Base-by-base conservation (phyloP, 352 stramenopile species). In the Pythium rishiriense region DNA sequence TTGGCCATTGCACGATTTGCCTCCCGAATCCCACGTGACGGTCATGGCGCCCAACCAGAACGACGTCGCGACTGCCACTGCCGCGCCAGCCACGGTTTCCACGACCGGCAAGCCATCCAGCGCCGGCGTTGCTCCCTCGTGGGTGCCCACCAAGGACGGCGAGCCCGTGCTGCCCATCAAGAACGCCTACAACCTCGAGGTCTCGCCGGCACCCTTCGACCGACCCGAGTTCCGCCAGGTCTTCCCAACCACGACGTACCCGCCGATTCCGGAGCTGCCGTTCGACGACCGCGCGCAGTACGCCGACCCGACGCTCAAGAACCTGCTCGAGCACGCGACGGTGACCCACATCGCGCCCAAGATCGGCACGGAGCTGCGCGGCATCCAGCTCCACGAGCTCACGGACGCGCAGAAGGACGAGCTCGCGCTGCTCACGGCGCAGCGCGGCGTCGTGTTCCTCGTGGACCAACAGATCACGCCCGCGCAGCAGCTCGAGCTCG, bases 221-320 rank as follows among this genome's bases (percentile, higher is more conserved):
- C 51, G 62, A 19, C 55, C 63, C 19, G 53, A 74, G 43, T 52
- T 77, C 4, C 33, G 62, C 21, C 63, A 53, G 14, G 70, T 76
- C 0, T 70, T 68, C 45, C 70, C 73, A 1, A 48, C 59, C 5
- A 68, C 59, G 35, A 76, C 58, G 25, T 78, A 69, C 54, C 48
- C 64, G 11, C 65, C 70, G 8, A 78, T 81, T 15, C 54, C 68
- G 0, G 70, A 58, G 42, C 55, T 81, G 0, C 55, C 56, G 1
- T 68, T 70, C 33, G 56, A 78, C 15, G 70, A 81, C 47, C 67
- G 70, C 19, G 73, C 49, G 0, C 37, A 69, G 17, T 64, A 78
- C 33, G 73, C 73, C 28, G 70, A 78, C 47, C 64, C 66, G 24
- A 73, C 66, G 22, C 70, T 78, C 52, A 71, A 76, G 59, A 78